Evolutionary conservation across 2,329 filamentous ascomycete genomes (phyloP).

Genomic region (Macroventuria anomochaeta): DNA sequence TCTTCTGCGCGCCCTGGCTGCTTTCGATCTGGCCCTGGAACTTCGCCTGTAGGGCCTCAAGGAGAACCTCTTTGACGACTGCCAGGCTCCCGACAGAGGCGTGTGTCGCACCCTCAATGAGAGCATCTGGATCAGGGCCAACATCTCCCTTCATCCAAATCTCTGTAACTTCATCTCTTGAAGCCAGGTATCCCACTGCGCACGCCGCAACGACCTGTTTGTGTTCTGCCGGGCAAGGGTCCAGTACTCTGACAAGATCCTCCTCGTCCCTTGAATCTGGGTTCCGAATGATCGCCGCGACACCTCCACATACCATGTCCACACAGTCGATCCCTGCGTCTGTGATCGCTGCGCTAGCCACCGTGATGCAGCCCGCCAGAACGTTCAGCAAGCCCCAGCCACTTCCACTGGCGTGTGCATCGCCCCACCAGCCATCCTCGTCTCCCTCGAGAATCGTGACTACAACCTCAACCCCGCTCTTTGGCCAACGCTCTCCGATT

Average conservation of each 20-base stretch:
- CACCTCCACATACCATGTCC: conserved; percentile 86
- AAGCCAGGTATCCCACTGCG: conserved; percentile 87
- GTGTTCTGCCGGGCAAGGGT: conserved; percentile 84
- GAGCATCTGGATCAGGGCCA: conserved; percentile 56
- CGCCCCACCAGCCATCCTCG: conserved; percentile 74
- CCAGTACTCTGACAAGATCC: conserved; percentile 67
- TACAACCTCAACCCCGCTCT: conserved; percentile 94
- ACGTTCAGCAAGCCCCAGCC: conserved; percentile 92
- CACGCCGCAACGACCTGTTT: conserved; percentile 79
- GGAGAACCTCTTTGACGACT: conserved; percentile 67
- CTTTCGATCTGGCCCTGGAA: conserved; percentile 31
- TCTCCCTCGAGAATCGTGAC: conserved; percentile 94
- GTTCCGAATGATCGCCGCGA: conserved; percentile 74
- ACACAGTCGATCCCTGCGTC: conserved; percentile 97
- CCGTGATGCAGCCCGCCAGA: conserved; percentile 88
- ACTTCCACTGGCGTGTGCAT: conserved; percentile 60
- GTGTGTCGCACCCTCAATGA: conserved; percentile 69
- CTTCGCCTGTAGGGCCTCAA: conserved; percentile 54
- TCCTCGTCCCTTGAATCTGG: conserved; percentile 30
- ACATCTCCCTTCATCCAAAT: conserved; percentile 86
- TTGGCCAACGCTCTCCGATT: conserved; percentile 96
- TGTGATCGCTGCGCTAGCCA: conserved; percentile 87
- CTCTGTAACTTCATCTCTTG: conserved; percentile 89
- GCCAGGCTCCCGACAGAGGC: conserved; percentile 65
- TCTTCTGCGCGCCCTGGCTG: conserved; percentile 28